These are phyloP conservation scores for Heracleum sosnowskyi DNA, from an alignment of 129 eudicot genomes.

Conservation along the genomic window DNA sequence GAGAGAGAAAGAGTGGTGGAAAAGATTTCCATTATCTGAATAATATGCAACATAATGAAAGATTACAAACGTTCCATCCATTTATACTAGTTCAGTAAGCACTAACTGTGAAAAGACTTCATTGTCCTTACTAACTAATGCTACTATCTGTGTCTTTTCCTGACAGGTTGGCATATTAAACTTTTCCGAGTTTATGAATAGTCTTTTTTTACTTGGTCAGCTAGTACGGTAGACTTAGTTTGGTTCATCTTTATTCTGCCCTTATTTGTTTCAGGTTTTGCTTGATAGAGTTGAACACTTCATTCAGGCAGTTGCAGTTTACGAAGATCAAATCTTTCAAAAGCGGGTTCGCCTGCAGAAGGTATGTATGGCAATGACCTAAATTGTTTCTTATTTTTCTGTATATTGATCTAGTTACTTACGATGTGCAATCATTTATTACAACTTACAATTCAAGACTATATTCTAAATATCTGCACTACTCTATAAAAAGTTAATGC, in stretches of 20 bases:
- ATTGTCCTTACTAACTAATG: too few relatives aligned
- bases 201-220: background rate
- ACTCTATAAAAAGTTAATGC: background rate
- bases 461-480: background rate
- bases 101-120: too few relatives aligned
- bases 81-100: too few relatives aligned
- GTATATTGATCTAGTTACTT: background rate
- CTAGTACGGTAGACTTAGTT: background rate
- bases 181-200: background rate
- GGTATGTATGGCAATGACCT: constrained; percentile 25
- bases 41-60: too few relatives aligned
- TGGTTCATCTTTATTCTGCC: background rate
- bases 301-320: constrained; percentile 79
- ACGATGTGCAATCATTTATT: background rate
- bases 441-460: background rate
- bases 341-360: constrained; percentile 88
- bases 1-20: too few relatives aligned
- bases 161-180: background rate
- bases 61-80: too few relatives aligned
- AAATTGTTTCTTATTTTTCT: background rate
- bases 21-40: too few relatives aligned
- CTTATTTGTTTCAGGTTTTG: constrained; percentile 48
- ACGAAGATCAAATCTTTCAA: constrained; percentile 93
- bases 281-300: constrained; percentile 87
- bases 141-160: too few relatives aligned